Percentiles rank a stretch among this genome's conserved stretches.
Evolutionary conservation across 2,329 filamentous ascomycete genomes (phyloP).

Genomic region (Colletotrichum simmondsii): DNA sequence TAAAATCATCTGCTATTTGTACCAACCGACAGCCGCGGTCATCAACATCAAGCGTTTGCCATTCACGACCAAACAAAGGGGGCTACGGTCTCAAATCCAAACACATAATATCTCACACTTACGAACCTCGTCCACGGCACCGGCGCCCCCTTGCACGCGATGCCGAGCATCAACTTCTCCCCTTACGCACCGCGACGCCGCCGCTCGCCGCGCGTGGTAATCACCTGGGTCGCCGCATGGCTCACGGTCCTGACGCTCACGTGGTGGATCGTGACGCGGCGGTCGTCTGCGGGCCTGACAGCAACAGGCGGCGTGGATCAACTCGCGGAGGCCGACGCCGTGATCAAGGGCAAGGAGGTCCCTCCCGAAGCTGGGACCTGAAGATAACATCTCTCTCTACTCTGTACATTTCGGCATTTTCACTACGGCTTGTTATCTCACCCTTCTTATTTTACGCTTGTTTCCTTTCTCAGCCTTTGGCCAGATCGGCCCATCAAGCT

Average conservation of each 20-base stretch:
- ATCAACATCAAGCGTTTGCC: neutral
- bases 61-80: neutral
- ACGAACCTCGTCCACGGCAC: neutral
- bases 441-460: neutral
- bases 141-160: neutral
- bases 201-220: slow-evolving; percentile 22
- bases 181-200: slow-evolving; percentile 32
- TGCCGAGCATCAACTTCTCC: slow-evolving; percentile 21
- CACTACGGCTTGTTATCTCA: too few species aligned
- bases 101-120: neutral
- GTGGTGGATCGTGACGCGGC: slow-evolving; percentile 30
- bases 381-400: neutral
- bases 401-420: too few species aligned
- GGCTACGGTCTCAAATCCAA: neutral
- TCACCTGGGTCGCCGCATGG: slow-evolving; percentile 34
- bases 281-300: neutral
- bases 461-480: neutral
- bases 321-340: slow-evolving; percentile 9
- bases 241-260: slow-evolving; percentile 27
- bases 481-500: neutral
- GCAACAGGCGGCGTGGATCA: neutral
- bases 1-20: too few species aligned
- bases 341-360: slow-evolving; percentile 29
- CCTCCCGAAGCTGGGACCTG: slow-evolving; percentile 9
- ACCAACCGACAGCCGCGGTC: neutral